A percentile compares a stretch with the other conserved stretches of the same genome.
phyloP scores from a whole-genome alignment of 805 yeast species.

The Priceomyces castillae region DNA sequence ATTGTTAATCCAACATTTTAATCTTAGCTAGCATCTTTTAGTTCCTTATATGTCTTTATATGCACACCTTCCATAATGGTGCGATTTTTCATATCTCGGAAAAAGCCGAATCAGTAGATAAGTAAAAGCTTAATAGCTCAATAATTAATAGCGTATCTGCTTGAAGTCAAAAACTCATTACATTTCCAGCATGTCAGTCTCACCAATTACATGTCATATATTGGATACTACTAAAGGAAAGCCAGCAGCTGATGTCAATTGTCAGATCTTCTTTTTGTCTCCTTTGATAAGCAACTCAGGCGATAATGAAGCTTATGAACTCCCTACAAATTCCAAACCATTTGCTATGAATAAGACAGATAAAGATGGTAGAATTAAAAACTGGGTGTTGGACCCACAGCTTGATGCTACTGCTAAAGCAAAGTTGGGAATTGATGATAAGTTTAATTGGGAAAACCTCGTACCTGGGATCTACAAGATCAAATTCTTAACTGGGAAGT shows the following conservation, averaged over 20 bases:
- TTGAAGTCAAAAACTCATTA: background rate
- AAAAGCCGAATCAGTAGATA: background rate
- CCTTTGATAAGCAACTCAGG: slow-evolving; percentile 19
- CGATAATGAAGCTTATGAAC: slow-evolving; percentile 27
- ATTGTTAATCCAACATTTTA: background rate
- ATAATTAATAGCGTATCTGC: too few species aligned
- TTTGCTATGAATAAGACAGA: slow-evolving; percentile 74
- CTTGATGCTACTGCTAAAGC: slow-evolving; percentile 11
- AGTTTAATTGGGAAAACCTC: slow-evolving; percentile 42
- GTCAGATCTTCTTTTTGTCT: slow-evolving; percentile 51
- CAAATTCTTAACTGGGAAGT: slow-evolving; percentile 71
- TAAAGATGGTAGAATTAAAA: slow-evolving; percentile 72
- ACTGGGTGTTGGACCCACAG: slow-evolving; percentile 57
- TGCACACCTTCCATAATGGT: background rate
- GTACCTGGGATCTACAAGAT: slow-evolving; percentile 70
- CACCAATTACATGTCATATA: slow-evolving; percentile 85
- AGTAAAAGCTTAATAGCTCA: background rate
- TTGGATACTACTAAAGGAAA: slow-evolving; percentile 79
- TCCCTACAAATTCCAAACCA: slow-evolving; percentile 28
- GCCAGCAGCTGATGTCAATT: slow-evolving; percentile 77
- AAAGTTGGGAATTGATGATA: slow-evolving; percentile 27
- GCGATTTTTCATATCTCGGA: background rate
- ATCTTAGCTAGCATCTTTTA: background rate
- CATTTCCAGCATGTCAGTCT: slow-evolving; percentile 23
- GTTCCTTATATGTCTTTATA: background rate